These are phyloP conservation scores for Psilocybe subaeruginosa DNA, from an alignment of 768 basidiomycete species.

Conservation along the genomic window DNA sequence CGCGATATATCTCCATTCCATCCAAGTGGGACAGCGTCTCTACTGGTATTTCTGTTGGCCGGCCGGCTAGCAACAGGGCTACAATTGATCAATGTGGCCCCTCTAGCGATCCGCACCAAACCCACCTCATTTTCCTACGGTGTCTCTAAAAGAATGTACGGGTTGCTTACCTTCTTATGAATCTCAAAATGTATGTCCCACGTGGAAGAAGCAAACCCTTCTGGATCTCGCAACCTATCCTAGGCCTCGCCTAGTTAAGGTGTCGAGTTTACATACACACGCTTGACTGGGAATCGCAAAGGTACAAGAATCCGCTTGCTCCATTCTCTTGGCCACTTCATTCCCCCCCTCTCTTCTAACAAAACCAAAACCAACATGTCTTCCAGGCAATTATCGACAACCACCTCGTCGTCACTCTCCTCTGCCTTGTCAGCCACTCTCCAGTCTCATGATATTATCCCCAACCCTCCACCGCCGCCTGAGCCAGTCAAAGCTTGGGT, in stretches of 20 bases:
- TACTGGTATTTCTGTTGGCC: not conserved
- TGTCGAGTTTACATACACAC: slow-evolving; percentile 28
- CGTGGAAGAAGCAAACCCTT: slow-evolving; percentile 20
- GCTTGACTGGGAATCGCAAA: slow-evolving; percentile 9
- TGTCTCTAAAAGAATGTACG: slow-evolving; percentile 29
- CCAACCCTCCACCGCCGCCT: slow-evolving; percentile 26
- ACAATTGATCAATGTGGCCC: slow-evolving; percentile 20
- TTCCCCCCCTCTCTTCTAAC: slow-evolving; percentile 14
- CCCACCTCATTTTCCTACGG: slow-evolving; percentile 31
- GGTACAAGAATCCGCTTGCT: slow-evolving; percentile 19
- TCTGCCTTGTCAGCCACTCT: slow-evolving; percentile 26
- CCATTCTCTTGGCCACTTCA: slow-evolving; percentile 9
- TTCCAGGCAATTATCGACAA: slow-evolving; percentile 33
- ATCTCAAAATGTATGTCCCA: slow-evolving; percentile 30
- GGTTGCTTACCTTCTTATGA: slow-evolving; percentile 21
- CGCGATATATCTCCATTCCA: not conserved
- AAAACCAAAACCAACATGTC: slow-evolving; percentile 27
- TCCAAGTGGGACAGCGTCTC: too few relatives aligned
- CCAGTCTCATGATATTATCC: slow-evolving; percentile 26
- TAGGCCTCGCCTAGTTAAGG: slow-evolving; percentile 25
- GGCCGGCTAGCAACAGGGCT: slow-evolving; percentile 31
- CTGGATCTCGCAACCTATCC: slow-evolving; percentile 25
- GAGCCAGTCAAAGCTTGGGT: slow-evolving; percentile 53
- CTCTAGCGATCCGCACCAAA: slow-evolving; percentile 43
- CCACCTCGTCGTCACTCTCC: slow-evolving; percentile 28